Conservation (phyloP, 2,329 filamentous ascomycete genomes). For the Fusarium sublunatum region DNA sequence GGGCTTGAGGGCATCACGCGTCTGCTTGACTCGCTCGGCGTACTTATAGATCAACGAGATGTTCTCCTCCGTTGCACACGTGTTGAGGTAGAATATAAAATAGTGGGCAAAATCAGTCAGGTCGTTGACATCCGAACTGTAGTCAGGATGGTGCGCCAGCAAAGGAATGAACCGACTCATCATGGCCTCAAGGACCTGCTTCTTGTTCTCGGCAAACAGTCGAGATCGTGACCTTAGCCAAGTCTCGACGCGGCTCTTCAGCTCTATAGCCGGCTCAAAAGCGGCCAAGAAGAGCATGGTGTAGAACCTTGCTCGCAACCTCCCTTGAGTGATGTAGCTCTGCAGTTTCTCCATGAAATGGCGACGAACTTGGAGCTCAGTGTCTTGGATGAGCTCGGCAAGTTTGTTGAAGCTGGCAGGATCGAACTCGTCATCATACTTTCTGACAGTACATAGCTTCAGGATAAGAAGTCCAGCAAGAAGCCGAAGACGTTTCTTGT, state of each 20-base stretch:
- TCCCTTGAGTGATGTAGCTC: slow-evolving; percentile 83
- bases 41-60: slow-evolving; percentile 90
- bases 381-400: slow-evolving; percentile 84
- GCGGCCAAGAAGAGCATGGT: slow-evolving; percentile 90
- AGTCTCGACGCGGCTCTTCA: slow-evolving; percentile 81
- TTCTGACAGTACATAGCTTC: slow-evolving; percentile 83
- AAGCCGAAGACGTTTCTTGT: slow-evolving; percentile 84
- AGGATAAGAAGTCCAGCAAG: slow-evolving; percentile 82
- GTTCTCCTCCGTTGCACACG: slow-evolving; percentile 87
- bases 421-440: slow-evolving; percentile 79
- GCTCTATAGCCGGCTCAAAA: slow-evolving; percentile 82
- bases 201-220: slow-evolving; percentile 68
- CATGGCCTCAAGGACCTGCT: slow-evolving; percentile 79
- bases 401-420: slow-evolving; percentile 83
- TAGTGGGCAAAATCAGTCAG: slow-evolving; percentile 87
- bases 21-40: slow-evolving; percentile 91
- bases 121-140: slow-evolving; percentile 72
- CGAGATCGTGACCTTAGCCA: slow-evolving; percentile 88
- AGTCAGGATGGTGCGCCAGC: slow-evolving; percentile 94
- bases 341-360: slow-evolving; percentile 87
- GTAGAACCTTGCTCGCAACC: slow-evolving; percentile 82
- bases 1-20: slow-evolving; percentile 79
- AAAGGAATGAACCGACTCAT: slow-evolving; percentile 87
- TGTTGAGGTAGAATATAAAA: slow-evolving; percentile 86
- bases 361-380: slow-evolving; percentile 76